These are phyloP conservation scores for Przewalskia tangutica DNA, from an alignment of 257 asterid genomes.

Conservation along the genomic window DNA sequence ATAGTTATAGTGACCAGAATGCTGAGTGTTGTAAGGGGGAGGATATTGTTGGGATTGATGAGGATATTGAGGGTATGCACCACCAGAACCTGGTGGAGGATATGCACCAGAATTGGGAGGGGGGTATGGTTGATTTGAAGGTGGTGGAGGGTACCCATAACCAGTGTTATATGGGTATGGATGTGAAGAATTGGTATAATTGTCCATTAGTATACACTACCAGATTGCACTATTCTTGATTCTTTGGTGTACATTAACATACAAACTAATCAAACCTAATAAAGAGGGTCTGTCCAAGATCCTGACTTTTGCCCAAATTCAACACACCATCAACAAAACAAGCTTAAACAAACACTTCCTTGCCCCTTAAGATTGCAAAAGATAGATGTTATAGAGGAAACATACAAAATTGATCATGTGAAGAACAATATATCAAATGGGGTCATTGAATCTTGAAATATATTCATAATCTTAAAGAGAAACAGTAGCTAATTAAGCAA, in stretches of 20 bases:
- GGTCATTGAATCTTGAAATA: not conserved
- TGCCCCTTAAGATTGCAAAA: not conserved
- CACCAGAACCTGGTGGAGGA: conserved; percentile 14
- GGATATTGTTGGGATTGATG: conserved; percentile 39
- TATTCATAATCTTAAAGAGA: not conserved
- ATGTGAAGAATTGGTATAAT: conserved; percentile 41
- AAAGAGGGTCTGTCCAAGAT: not conserved
- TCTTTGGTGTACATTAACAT: not conserved
- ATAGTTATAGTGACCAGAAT: conserved; percentile 30
- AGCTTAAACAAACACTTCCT: not conserved
- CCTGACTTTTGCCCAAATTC: not conserved
- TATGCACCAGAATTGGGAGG: conserved; percentile 21
- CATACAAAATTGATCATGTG: not conserved
- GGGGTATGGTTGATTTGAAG: conserved; percentile 44
- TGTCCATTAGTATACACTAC: conserved; percentile 40
- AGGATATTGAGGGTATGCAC: conserved; percentile 23
- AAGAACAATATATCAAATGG: not conserved
- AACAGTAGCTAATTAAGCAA: not conserved
- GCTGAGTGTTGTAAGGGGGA: conserved; percentile 32
- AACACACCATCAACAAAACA: not conserved
- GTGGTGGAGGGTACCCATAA: conserved; percentile 46
- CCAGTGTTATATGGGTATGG: conserved; percentile 43
- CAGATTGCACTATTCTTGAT: not conserved
- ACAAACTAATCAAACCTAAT: conserved; percentile 4
- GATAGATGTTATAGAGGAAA: not conserved